Conservation (phyloP, 2,329 filamentous ascomycete species). For the Scedosporium boydii region DNA sequence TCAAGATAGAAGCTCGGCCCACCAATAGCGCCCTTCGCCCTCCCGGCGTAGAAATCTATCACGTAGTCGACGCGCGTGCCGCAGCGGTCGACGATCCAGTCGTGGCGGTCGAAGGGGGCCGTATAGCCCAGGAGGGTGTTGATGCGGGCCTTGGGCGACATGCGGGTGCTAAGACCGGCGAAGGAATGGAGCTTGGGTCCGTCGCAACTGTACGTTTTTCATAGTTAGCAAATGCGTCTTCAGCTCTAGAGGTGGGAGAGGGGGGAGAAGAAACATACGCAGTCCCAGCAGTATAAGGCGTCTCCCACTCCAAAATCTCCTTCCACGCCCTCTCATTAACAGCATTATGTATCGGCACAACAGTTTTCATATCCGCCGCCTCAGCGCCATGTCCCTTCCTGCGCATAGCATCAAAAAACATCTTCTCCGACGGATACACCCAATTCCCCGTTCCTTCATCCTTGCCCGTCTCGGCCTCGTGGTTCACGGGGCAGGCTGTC, state of each 20-base stretch:
- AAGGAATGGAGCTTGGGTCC: slow-evolving; percentile 81
- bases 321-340: slow-evolving; percentile 95
- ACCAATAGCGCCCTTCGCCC: slow-evolving; percentile 23
- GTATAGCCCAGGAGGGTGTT: slow-evolving; percentile 84
- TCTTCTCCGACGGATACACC: slow-evolving; percentile 93
- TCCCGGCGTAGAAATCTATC: slow-evolving; percentile 92
- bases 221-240: slow-evolving; percentile 8
- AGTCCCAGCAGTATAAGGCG: slow-evolving; percentile 48
- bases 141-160: slow-evolving; percentile 76
- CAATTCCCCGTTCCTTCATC: slow-evolving; percentile 71
- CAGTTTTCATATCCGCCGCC: slow-evolving; percentile 73
- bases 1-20: slow-evolving; percentile 56
- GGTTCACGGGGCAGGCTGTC: slow-evolving; percentile 50
- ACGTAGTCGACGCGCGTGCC: slow-evolving; percentile 83
- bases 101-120: slow-evolving; percentile 87
- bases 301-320: slow-evolving; percentile 86
- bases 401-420: slow-evolving; percentile 97
- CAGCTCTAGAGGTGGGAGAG: background rate
- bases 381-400: slow-evolving; percentile 72
- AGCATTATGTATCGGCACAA: slow-evolving; percentile 96
- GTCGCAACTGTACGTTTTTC: slow-evolving; percentile 34
- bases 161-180: slow-evolving; percentile 55
- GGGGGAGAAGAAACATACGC: slow-evolving; percentile 32
- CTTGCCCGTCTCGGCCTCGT: slow-evolving; percentile 67
- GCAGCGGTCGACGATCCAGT: slow-evolving; percentile 94